These are phyloP conservation scores for Verticillium tricorpus DNA, from an alignment of 2,329 filamentous ascomycete species.

Conservation along the genomic window DNA sequence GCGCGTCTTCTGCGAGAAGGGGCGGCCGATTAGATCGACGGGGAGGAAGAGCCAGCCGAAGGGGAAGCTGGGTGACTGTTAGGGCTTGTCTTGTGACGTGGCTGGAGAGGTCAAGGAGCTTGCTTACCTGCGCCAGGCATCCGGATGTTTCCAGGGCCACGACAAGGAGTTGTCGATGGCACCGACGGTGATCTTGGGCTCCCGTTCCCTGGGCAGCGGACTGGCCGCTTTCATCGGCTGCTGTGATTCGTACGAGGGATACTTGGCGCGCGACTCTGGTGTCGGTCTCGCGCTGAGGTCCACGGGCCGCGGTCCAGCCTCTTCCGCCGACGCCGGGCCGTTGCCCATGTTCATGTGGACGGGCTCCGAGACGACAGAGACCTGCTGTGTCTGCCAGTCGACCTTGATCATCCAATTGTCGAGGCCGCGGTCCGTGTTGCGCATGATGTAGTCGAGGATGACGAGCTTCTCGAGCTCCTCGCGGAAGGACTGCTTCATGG, in stretches of 20 bases:
- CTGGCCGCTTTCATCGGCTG: slow-evolving; percentile 79
- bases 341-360: slow-evolving; percentile 59
- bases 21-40: slow-evolving; percentile 91
- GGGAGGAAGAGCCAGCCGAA: slow-evolving; percentile 98
- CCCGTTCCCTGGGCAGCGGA: slow-evolving; percentile 36
- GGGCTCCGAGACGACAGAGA: slow-evolving; percentile 82
- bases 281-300: slow-evolving; percentile 39
- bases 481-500: slow-evolving; percentile 83
- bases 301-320: slow-evolving; percentile 59
- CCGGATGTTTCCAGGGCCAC: slow-evolving; percentile 98
- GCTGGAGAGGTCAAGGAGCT: not conserved
- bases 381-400: slow-evolving; percentile 76
- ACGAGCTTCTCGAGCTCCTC: slow-evolving; percentile 97
- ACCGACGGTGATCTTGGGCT: slow-evolving; percentile 69
- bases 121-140: slow-evolving; percentile 65
- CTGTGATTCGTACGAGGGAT: slow-evolving; percentile 67
- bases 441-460: slow-evolving; percentile 98
- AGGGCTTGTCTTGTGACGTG: slow-evolving; percentile 12
- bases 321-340: slow-evolving; percentile 30
- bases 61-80: slow-evolving; percentile 66
- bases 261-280: slow-evolving; percentile 37
- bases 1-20: slow-evolving; percentile 89
- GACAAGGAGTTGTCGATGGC: slow-evolving; percentile 98
- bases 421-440: slow-evolving; percentile 91
- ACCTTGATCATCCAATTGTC: slow-evolving; percentile 99